These are phyloP conservation scores for Fusarium hostae DNA, from an alignment of 2,329 filamentous ascomycete genomes.

Conservation along the genomic window DNA sequence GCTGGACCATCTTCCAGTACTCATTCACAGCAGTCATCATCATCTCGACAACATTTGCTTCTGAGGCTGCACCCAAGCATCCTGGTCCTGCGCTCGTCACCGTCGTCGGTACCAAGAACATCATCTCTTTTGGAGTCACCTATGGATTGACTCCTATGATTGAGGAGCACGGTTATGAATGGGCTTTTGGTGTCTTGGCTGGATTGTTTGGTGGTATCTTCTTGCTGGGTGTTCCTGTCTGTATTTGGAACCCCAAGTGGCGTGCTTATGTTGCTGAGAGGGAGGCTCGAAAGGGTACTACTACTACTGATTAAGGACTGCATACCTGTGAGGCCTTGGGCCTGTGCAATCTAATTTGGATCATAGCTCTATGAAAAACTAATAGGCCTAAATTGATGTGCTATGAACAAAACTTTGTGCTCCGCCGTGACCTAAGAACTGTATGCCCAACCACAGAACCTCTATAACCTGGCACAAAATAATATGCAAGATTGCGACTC, in stretches of 20 bases:
- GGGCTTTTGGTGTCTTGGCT: conserved; percentile 10
- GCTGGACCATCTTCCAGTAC: conserved; percentile 21
- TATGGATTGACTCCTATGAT: conserved; percentile 14
- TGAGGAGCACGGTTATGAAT: conserved; percentile 2
- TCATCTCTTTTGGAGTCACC: conserved; percentile 10
- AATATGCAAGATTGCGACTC: background rate
- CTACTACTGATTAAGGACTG: background rate
- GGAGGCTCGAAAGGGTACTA: conserved; percentile 5
- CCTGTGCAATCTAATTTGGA: accelerated
- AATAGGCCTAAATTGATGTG: background rate
- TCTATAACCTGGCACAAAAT: accelerated
- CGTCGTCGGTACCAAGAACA: conserved; percentile 14
- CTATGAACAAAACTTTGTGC: background rate
- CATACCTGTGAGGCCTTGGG: accelerated
- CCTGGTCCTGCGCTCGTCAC: conserved; percentile 14
- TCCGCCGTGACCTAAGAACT: background rate
- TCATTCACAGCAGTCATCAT: conserved; percentile 12
- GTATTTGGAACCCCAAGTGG: conserved; percentile 27
- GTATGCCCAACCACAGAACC: accelerated
- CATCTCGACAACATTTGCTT: conserved; percentile 10
- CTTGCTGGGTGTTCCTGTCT: conserved; percentile 28
- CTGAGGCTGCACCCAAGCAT: conserved; percentile 16
- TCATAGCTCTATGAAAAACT: accelerated
- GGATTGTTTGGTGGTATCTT: conserved; percentile 28
- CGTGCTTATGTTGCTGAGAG: conserved; percentile 16